A percentile compares a stretch with the other conserved stretches of the same genome.
Evolutionary conservation across 257 asterid species (phyloP).

Genomic region (Solanum chiquidenum): DNA sequence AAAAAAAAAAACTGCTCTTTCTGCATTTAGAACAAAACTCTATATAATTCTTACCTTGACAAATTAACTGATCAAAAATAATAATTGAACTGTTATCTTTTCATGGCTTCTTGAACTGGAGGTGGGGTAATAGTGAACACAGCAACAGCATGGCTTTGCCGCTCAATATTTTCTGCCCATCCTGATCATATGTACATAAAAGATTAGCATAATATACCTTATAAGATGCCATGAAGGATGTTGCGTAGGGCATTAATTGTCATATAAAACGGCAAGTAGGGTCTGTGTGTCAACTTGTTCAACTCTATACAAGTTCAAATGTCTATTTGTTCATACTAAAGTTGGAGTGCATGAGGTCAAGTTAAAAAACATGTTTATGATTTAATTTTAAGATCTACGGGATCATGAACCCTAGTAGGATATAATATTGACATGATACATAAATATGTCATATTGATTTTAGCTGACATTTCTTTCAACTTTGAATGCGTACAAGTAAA

Average conservation of each 20-base stretch:
- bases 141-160: conserved; percentile 20
- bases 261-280: background rate
- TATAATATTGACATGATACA: background rate
- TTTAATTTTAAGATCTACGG: too few relatives aligned
- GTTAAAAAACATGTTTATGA: background rate
- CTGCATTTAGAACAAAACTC: background rate
- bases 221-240: background rate
- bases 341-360: background rate
- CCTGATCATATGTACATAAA: background rate
- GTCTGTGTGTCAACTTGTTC: background rate
- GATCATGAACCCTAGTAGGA: background rate
- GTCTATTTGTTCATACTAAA: too few relatives aligned
- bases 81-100: background rate
- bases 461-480: background rate
- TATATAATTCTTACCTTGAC: background rate
- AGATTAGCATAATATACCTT: background rate
- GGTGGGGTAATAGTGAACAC: conserved; percentile 22
- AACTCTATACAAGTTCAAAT: too few relatives aligned
- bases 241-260: background rate
- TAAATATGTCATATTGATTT: too few relatives aligned
- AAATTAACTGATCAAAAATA: background rate
- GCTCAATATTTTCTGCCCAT: conserved; percentile 18
- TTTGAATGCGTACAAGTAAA: background rate
- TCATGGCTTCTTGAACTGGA: conserved; percentile 2
- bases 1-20: too few relatives aligned